Evolutionary conservation across 768 basidiomycete genomes (phyloP), one percentile per base, ranked within the genome.

Genomic region (Rhodosporidiobolus odoratus): DNA sequence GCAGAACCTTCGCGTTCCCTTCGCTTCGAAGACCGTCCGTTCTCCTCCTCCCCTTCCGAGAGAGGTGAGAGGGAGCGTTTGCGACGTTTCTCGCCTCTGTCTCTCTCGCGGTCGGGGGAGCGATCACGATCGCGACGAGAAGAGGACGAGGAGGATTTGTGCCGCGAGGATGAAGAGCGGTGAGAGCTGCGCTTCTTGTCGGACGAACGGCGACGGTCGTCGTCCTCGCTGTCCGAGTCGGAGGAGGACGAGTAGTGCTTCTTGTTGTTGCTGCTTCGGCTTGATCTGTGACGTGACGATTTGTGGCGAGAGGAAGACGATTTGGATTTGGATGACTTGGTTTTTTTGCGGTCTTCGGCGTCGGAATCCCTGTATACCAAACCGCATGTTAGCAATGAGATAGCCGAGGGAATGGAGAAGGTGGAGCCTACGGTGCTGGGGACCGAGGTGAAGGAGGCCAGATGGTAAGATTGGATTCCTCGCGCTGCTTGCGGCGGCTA

Each of bases 401-500:
- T 1, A n/a, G 59, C 13, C 15, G 54, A 5, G 19, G 10, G 37
- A 7, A 21, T 38, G 45, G 50, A 58, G 48, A 52, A 30, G 45
- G 38, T 16, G n/a, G 48, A 27, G 68, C 63, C 27, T 21, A 75
- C 69, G 89, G 85, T 45, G 84, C 80, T 64, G 86, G 86, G 16
- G 83, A 85, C 72, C 87, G 88, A 0, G 91, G 91, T 4, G 91
- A 92, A 6, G 86, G 79, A 2, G 91, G 91, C 91, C 91, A 93
- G n/a, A 91, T 83, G 74, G 84, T 83, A 3, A 86, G 78, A 9
- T 82, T 83, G 15, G 80, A 84, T 8, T 75, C 82, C 74, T 86
- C 86, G 58, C 91, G 83, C 77, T 91, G 87, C 57, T 82, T 77
- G 65, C 89, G 83, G 40, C 91, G 91, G 75, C 91, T 92, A 69